Percentiles rank a stretch among this genome's conserved stretches.
phyloP scores from a whole-genome alignment of 306 rosid species.

The Trifolium pratense region DNA sequence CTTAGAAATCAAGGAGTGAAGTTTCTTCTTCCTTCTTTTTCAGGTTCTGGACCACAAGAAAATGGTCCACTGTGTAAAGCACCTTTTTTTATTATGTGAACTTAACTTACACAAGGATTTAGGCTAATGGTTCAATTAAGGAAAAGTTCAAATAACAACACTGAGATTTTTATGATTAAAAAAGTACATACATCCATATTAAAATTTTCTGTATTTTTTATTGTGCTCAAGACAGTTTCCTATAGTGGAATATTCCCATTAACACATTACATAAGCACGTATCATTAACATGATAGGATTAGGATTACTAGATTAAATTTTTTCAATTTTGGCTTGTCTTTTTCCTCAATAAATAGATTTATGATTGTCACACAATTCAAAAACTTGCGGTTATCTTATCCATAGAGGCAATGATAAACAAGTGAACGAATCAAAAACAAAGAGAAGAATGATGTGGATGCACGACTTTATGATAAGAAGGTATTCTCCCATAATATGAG shows the following conservation, averaged over 20 bases:
- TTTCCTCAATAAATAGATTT: slow-evolving; percentile 16
- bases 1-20: too few relatives aligned
- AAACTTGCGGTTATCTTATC: slow-evolving; percentile 41
- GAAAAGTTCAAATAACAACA: neutral
- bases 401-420: neutral
- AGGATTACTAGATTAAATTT: neutral
- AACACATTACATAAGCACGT: neutral
- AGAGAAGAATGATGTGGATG: slow-evolving; percentile 24
- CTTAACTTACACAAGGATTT: neutral
- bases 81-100: too few relatives aligned
- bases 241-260: slow-evolving; percentile 12
- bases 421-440: neutral
- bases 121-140: too few relatives aligned
- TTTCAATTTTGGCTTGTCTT: slow-evolving; percentile 9
- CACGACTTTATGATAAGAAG: slow-evolving; percentile 33
- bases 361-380: slow-evolving; percentile 23
- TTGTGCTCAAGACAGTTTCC: neutral
- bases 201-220: too few relatives aligned
- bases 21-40: too few relatives aligned
- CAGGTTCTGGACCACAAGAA: neutral
- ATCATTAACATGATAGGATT: neutral
- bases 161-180: too few relatives aligned
- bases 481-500: slow-evolving; percentile 5
- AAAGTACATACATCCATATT: too few relatives aligned
- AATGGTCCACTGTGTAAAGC: too few relatives aligned